A percentile compares a stretch with the other conserved stretches of the same genome.
Evolutionary conservation across 2,329 filamentous ascomycete species (phyloP).

Genomic region (Cladophialophora yegresii): DNA sequence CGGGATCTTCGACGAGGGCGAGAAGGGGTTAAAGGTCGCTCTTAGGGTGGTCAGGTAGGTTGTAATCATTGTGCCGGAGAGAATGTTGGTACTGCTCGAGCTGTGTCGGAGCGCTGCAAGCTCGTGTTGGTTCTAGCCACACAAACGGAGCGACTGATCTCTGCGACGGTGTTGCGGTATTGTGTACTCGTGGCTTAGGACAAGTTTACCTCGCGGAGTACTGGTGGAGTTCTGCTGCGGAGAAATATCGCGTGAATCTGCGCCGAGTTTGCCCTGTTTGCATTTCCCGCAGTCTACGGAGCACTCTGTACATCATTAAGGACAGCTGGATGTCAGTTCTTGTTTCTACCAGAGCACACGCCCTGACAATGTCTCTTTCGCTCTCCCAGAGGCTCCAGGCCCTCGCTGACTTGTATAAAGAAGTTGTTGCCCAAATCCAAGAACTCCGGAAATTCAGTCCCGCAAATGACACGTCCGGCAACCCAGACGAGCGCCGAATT

Average conservation of each 20-base stretch:
- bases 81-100: neutral
- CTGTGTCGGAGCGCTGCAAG: neutral
- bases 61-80: constrained; percentile 33
- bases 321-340: neutral
- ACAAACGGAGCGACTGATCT: neutral
- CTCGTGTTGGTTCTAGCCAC: neutral
- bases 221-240: neutral
- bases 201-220: neutral
- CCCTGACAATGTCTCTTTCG: constrained; percentile 43
- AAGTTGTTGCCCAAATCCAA: constrained; percentile 57
- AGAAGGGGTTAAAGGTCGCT: constrained; percentile 92
- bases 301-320: neutral
- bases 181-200: neutral
- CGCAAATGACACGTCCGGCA: constrained; percentile 64
- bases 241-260: constrained; percentile 12
- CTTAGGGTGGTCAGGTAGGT: constrained; percentile 67
- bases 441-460: constrained; percentile 61
- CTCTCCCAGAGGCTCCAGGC: constrained; percentile 54
- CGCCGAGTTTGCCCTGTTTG: constrained; percentile 23
- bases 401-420: constrained; percentile 57
- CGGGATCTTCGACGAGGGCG: constrained; percentile 72
- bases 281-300: neutral
- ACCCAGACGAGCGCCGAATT: constrained; percentile 62
- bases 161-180: neutral
- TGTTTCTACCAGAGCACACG: neutral